phyloP scores from a whole-genome alignment of 129 eudicot genomes.

The Lactuca saligna region DNA sequence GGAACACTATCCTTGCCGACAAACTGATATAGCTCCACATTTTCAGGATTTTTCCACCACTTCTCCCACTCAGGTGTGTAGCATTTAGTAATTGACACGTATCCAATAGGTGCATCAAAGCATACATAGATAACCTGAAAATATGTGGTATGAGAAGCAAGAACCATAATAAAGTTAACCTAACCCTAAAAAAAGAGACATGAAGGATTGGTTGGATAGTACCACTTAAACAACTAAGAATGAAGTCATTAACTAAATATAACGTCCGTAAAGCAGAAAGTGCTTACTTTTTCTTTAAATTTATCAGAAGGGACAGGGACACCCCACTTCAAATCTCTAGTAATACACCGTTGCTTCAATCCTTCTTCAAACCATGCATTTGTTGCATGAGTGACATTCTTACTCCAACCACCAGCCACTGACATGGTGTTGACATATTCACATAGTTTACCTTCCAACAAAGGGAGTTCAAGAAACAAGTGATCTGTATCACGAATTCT shows the following conservation, averaged over 20 bases:
- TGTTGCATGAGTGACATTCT: slow-evolving; percentile 91
- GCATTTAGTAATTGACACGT: slow-evolving; percentile 87
- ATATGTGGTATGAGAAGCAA: background rate
- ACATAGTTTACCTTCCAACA: slow-evolving; percentile 57
- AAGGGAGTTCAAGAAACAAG: slow-evolving; percentile 92
- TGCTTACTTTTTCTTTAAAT: slow-evolving; percentile 75
- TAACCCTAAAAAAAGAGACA: too few relatives aligned
- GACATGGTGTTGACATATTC: slow-evolving; percentile 68
- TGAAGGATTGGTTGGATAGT: background rate
- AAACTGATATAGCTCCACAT: slow-evolving; percentile 92
- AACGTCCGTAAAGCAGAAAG: background rate
- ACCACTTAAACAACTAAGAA: background rate
- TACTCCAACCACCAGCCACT: slow-evolving; percentile 89
- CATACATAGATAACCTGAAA: slow-evolving; percentile 94
- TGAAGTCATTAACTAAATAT: background rate
- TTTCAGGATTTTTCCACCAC: slow-evolving; percentile 99
- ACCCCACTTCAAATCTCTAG: slow-evolving; percentile 99
- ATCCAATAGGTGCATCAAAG: slow-evolving; percentile 98
- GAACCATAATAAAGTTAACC: too few relatives aligned
- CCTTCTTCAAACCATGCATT: slow-evolving; percentile 97
- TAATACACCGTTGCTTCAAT: slow-evolving; percentile 74
- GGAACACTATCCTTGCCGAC: slow-evolving; percentile 99
- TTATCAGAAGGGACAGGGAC: slow-evolving; percentile 93
- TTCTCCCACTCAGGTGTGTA: too few relatives aligned
- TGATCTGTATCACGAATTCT: slow-evolving; percentile 88